These are phyloP conservation scores for Helotiales sp. DNA, from an alignment of 2,329 filamentous ascomycete genomes.

Conservation along the genomic window DNA sequence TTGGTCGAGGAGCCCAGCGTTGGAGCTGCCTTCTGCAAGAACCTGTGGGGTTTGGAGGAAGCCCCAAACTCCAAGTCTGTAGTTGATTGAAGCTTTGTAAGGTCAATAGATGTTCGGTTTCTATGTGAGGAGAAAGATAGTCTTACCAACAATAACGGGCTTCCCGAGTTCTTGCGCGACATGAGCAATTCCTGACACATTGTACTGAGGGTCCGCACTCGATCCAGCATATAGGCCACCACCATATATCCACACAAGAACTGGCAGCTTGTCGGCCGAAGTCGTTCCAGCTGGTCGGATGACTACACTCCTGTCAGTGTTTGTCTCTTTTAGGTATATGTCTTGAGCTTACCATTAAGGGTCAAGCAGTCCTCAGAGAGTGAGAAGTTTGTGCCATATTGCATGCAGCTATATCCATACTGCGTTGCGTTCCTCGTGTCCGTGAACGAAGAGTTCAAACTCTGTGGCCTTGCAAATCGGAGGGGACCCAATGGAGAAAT, in stretches of 20 bases:
- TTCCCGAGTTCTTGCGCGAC: conserved; percentile 51
- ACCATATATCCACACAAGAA: conserved; percentile 58
- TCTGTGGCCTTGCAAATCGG: conserved; percentile 42
- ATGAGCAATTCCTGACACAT: conserved; percentile 61
- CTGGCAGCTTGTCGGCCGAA: conserved; percentile 39
- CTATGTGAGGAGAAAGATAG: conserved; percentile 18
- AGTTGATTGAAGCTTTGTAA: conserved; percentile 5
- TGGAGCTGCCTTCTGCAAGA: conserved; percentile 8
- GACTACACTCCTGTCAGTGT: conserved; percentile 30
- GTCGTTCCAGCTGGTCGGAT: conserved; percentile 40
- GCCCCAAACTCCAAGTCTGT: conserved; percentile 1
- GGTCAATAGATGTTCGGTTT: not conserved
- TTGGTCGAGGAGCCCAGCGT: conserved; percentile 58
- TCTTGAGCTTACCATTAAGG: conserved; percentile 39
- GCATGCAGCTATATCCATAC: conserved; percentile 48
- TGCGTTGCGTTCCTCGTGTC: conserved; percentile 41
- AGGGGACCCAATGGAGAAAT: conserved; percentile 44
- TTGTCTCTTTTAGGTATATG: not conserved
- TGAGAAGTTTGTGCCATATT: conserved; percentile 41
- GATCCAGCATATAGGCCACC: conserved; percentile 54
- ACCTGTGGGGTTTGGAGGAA: conserved; percentile 1
- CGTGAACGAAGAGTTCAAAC: conserved; percentile 41
- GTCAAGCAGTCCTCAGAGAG: conserved; percentile 51
- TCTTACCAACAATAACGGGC: conserved; percentile 44
- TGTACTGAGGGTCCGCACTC: conserved; percentile 57